Percentiles rank a stretch among this genome's conserved stretches.
Evolutionary conservation across 2,329 filamentous ascomycete genomes (phyloP).

Genomic region (Orbilia javanica): DNA sequence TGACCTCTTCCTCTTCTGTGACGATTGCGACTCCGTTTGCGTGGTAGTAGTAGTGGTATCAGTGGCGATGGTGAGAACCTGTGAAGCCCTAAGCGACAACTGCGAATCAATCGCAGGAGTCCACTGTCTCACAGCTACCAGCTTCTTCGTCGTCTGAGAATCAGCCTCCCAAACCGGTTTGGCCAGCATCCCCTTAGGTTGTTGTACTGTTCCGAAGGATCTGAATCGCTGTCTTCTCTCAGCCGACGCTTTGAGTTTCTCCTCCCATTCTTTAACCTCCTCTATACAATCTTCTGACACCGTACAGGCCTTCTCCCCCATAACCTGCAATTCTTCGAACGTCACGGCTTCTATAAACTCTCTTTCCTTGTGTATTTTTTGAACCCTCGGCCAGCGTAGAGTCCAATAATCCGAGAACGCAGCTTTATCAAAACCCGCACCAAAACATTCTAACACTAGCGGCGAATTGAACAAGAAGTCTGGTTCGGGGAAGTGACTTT

Average conservation of each 20-base stretch:
- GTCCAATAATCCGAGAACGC: slow-evolving; percentile 78
- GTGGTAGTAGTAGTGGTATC: too few species aligned
- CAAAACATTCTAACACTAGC: slow-evolving; percentile 82
- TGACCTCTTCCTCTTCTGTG: slow-evolving; percentile 30
- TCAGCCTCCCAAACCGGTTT: slow-evolving; percentile 51
- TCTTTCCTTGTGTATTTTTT: slow-evolving; percentile 82
- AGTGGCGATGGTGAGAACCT: too few species aligned
- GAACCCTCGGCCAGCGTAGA: slow-evolving; percentile 80
- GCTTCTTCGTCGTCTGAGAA: slow-evolving; percentile 35
- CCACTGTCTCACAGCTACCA: slow-evolving; percentile 20
- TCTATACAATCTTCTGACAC: slow-evolving; percentile 71
- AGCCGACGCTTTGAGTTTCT: slow-evolving; percentile 66
- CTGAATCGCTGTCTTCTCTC: slow-evolving; percentile 3
- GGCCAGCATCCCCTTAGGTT: slow-evolving; percentile 38
- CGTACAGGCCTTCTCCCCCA: slow-evolving; percentile 72
- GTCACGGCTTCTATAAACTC: slow-evolving; percentile 76
- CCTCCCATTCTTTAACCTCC: slow-evolving; percentile 74
- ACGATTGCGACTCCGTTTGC: slow-evolving; percentile 5
- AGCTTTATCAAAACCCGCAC: slow-evolving; percentile 81
- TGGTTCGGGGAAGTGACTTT: slow-evolving; percentile 32
- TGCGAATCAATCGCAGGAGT: not conserved
- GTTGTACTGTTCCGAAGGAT: not conserved
- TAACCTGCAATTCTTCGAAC: slow-evolving; percentile 76
- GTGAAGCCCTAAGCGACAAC: slow-evolving; percentile 5
- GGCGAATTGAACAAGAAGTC: slow-evolving; percentile 73